These are phyloP conservation scores for Kalanchoe fedtschenkoi DNA, from an alignment of 164 flowering plant species.

Conservation along the genomic window DNA sequence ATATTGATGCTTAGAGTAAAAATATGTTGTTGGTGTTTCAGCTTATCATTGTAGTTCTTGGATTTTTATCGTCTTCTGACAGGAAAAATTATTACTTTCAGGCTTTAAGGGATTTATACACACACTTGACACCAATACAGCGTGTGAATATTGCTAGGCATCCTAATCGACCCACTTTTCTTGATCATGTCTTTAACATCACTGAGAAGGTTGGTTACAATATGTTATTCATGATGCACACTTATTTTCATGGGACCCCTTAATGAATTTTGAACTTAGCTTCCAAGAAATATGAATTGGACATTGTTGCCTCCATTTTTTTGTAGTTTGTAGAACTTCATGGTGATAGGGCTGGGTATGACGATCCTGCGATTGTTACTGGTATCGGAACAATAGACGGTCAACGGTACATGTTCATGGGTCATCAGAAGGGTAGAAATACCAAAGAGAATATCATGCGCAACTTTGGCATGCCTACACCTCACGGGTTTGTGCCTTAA, in stretches of 20 bases:
- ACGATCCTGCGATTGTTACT: conserved; percentile 93
- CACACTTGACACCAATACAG: conserved; percentile 78
- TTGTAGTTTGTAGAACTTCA: conserved; percentile 89
- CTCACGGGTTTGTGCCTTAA: conserved; percentile 70
- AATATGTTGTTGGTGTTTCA: background rate
- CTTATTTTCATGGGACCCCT: background rate
- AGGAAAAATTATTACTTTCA: conserved; percentile 28
- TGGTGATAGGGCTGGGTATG: conserved; percentile 96
- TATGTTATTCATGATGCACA: background rate
- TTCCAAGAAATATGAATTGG: background rate
- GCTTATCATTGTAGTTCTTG: background rate
- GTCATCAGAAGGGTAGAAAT: conserved; percentile 94
- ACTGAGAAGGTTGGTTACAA: conserved; percentile 65
- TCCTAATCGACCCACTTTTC: conserved; percentile 92
- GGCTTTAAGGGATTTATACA: conserved; percentile 70
- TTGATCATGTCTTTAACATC: conserved; percentile 80
- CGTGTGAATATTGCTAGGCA: conserved; percentile 89
- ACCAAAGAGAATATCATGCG: conserved; percentile 88
- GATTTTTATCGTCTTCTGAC: background rate
- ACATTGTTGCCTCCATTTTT: conserved; percentile 8
- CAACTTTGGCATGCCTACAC: conserved; percentile 99
- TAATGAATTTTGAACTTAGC: background rate
- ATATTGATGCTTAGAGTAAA: background rate
- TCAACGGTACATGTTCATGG: conserved; percentile 78
- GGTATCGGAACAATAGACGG: conserved; percentile 90